Evolutionary conservation across 129 eudicot genomes (phyloP), one percentile per base, ranked within the genome.

Genomic region (Glebionis coronaria): DNA sequence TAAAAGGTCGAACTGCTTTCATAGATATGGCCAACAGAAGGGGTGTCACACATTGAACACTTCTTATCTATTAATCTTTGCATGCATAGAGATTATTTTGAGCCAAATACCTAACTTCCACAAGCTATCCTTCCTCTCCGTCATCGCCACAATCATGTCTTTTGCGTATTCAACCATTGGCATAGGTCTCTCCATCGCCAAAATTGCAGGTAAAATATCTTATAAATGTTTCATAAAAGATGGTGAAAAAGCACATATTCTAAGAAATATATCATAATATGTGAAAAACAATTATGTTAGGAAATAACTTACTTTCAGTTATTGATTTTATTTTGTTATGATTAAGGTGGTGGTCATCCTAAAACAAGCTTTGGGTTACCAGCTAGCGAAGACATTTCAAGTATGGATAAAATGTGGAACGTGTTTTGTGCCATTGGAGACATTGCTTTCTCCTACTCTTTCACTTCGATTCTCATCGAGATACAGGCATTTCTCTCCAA

Each of bases 91-190:
- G 53, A 54, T 88, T 19, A 46, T 88, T 28, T 66, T 88, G 75
- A 75, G 85, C 52, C 96, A 85, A 77, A 76, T 88, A 19, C 96
- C 86, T 0, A 75, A 83, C 68, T 83, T 85, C 40, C 82, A 88
- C 73, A 77, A 85, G 68, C 74, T 88, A 4, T 83, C 93, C 0
- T 23, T 62, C 56, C 87, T 88, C 56, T 88, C 93, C 19, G 25
- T 81, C 31, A 69, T 81, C 50, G 93, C 96, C 3, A 84, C 90
- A 15, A n/a, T 85, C 53, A 88, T 85, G 93, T 88, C 93, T 14
- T 88, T 85, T 35, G 76, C 74, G 0, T 88, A 88, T 67, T 76
- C 93, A 4, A 73, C 80, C 28, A 84, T 88, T 23, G 95, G 88
- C 18, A 58, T 85, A 10, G 88, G 81, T 15, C 86, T 88, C 38